Evolutionary conservation across 2,329 filamentous ascomycete species (phyloP).

Genomic region (Penicillium sp.): DNA sequence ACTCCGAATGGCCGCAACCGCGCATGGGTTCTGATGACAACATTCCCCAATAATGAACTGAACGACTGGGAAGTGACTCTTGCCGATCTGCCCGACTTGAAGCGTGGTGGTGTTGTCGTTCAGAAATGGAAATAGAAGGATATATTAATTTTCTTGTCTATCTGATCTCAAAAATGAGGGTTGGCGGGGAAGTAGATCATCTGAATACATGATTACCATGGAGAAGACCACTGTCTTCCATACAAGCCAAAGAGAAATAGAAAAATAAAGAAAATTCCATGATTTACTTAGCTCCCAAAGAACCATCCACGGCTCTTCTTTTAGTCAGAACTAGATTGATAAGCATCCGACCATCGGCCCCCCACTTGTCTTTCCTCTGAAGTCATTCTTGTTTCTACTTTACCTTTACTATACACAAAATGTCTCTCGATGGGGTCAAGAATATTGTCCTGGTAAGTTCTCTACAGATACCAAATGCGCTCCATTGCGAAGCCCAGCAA

Average conservation of each 20-base stretch:
- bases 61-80: conserved; percentile 53
- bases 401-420: conserved; percentile 16
- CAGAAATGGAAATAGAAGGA: conserved; percentile 47
- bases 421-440: conserved; percentile 46
- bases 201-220: neutral
- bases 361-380: conserved; percentile 10
- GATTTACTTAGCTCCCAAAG: neutral
- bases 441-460: conserved; percentile 44
- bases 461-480: neutral
- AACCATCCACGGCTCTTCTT: neutral
- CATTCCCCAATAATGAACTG: conserved; percentile 65
- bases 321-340: conserved; percentile 27
- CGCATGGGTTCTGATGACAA: conserved; percentile 64
- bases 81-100: conserved; percentile 51
- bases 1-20: conserved; percentile 52
- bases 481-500: neutral
- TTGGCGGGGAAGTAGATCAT: neutral
- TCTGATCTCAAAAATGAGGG: conserved; percentile 8
- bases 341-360: conserved; percentile 26
- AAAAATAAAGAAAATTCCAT: neutral
- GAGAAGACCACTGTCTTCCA: neutral
- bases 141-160: neutral
- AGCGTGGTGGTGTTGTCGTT: conserved; percentile 52
- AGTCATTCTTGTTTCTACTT: neutral
- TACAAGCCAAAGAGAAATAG: neutral